Evolutionary conservation across 2,329 filamentous ascomycete genomes (phyloP), one percentile per base, ranked within the genome.

Genomic region (Trichoderma koningii): DNA sequence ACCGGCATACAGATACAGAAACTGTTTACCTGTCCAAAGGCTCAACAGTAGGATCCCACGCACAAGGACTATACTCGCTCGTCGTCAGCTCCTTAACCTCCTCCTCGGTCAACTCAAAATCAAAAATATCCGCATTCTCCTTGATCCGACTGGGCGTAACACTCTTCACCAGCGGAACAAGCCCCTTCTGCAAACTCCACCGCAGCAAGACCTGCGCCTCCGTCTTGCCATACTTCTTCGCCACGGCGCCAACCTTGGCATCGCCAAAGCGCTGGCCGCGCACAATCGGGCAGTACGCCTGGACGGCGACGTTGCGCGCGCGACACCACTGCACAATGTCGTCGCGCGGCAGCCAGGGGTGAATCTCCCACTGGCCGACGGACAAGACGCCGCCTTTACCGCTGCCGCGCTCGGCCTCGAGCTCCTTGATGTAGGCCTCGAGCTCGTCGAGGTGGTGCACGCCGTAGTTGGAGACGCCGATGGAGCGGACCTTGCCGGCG

Each of bases 361-460:
- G 93, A 12, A 97, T 79, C 78, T 97, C 93, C 77, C 90, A 92
- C 77, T 97, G 93, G 47, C 92, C 93, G 44, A 97, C 90, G 67
- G 88, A 90, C 72, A 97, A 84, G 47, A 91, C 80, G 26, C 91
- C 91, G 51, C 86, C 87, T 69, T 86, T 88, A 10, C 87, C 88
- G 1, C 85, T 86, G 52, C 87, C 83, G 50, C 84, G 82, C 75
- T 86, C 85, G 19, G 74, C 73, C 71, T 90, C 88, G 0, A 88
- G 83, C 74, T 88, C 85, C 61, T 77, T 79, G 65, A 87, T 87
- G 74, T 87, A 82, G 63, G 72, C 73, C 74, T 87, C 83, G 34
- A 89, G 77, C 74, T 89, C 85, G 53, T 86, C 79, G 3, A 89
- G 78, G 70, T 89, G 87, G 67, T 87, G 82, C 15, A 88, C 80